Conservation (phyloP, 2,329 filamentous ascomycete species). For the Colletotrichum sp. region DNA sequence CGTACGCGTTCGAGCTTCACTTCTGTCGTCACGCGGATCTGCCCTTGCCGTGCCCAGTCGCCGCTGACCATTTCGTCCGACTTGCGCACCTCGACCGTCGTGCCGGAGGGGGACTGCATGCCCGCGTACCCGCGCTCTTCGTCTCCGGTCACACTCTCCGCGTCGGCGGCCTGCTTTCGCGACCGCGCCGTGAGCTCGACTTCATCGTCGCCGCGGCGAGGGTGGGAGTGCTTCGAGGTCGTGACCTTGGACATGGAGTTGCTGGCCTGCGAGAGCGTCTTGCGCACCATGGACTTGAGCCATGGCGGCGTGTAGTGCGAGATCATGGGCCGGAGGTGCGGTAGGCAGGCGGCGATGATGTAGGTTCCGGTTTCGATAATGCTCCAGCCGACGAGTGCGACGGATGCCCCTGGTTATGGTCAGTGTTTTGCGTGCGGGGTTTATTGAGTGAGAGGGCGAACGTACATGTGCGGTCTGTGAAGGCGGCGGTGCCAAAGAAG, state of each 20-base stretch:
- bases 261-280: constrained; percentile 9
- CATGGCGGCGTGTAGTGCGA: constrained; percentile 18
- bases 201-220: neutral
- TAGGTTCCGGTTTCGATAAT: constrained; percentile 17
- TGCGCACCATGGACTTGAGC: constrained; percentile 15
- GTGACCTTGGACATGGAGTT: constrained; percentile 4
- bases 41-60: neutral
- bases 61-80: neutral
- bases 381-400: constrained; percentile 18
- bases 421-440: neutral
- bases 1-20: constrained; percentile 4
- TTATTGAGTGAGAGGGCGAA: accelerated
- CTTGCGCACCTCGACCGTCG: constrained; percentile 7
- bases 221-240: neutral
- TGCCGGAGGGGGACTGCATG: neutral
- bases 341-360: constrained; percentile 30
- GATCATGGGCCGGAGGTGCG: constrained; percentile 25
- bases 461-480: constrained; percentile 14
- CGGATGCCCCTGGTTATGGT: constrained; percentile 9
- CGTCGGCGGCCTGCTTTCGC: neutral
- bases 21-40: constrained; percentile 11
- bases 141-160: neutral
- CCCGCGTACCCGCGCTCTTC: constrained; percentile 8
- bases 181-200: constrained; percentile 12
- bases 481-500: constrained; percentile 11